Conservation (phyloP, 2,329 filamentous ascomycete species). For the Talaromyces sp. region DNA sequence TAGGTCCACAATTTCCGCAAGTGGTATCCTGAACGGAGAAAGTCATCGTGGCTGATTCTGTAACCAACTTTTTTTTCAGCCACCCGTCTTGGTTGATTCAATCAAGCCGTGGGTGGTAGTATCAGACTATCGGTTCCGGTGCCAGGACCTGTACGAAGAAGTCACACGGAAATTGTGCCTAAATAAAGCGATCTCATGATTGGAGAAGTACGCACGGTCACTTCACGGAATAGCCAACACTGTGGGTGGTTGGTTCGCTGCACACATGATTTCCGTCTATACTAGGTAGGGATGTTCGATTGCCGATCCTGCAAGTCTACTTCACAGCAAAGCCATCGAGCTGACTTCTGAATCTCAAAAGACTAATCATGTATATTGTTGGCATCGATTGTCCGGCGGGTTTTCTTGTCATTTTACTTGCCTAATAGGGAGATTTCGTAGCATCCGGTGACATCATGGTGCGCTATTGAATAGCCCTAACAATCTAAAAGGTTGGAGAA, state of each 20-base stretch:
- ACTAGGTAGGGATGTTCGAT: background rate
- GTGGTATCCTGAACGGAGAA: background rate
- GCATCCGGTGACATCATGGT: background rate
- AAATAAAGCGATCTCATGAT: background rate
- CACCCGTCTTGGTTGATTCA: background rate
- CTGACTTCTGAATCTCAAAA: background rate
- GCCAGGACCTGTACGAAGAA: background rate
- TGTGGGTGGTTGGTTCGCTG: background rate
- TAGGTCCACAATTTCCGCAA: background rate
- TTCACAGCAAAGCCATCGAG: background rate
- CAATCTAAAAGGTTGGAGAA: background rate
- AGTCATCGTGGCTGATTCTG: constrained; percentile 3
- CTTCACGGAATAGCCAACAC: background rate
- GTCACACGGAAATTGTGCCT: background rate
- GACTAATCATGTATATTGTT: background rate
- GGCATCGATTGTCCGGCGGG: background rate
- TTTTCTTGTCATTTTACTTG: background rate
- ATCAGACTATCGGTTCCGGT: background rate
- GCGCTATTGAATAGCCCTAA: background rate
- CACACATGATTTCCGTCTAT: background rate
- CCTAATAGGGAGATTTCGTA: background rate
- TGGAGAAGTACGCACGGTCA: background rate
- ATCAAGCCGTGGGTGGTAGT: background rate
- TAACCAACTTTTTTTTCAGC: background rate
- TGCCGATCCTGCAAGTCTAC: background rate